These are phyloP conservation scores for Calonectria pseudoturangicola DNA, from an alignment of 2,329 filamentous ascomycete genomes.

Conservation along the genomic window DNA sequence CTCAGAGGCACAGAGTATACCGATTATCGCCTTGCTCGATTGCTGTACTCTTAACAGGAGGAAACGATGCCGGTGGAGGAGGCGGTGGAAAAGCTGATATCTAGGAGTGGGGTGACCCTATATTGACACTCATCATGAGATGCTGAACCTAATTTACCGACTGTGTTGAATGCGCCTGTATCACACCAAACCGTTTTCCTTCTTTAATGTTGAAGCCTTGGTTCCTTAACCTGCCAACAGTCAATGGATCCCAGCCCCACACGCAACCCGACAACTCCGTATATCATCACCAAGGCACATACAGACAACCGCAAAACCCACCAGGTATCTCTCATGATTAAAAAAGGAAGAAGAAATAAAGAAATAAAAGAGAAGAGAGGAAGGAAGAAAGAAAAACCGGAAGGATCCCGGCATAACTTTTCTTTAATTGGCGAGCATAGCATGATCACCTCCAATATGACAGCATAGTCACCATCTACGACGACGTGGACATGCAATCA, in stretches of 20 bases:
- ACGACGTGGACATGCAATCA: slow-evolving; percentile 44
- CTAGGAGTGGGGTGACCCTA: slow-evolving; percentile 10
- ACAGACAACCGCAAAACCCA: slow-evolving; percentile 31
- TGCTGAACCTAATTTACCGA: slow-evolving; percentile 29
- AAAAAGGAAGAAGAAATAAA: slow-evolving; percentile 11
- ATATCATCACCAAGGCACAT: slow-evolving; percentile 34
- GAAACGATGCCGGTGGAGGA: background rate
- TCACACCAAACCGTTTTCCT: slow-evolving; percentile 5
- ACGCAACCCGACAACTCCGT: slow-evolving; percentile 23
- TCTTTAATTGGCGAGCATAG: background rate
- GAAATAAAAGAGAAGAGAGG: slow-evolving; percentile 3
- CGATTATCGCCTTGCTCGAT: background rate
- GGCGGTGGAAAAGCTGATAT: background rate
- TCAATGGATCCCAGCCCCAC: slow-evolving; percentile 2
- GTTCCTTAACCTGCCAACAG: slow-evolving; percentile 16
- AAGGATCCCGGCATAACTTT: slow-evolving; percentile 25
- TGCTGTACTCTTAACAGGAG: background rate
- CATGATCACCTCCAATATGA: background rate
- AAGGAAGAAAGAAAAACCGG: background rate
- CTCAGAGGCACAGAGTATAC: background rate
- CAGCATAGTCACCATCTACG: background rate
- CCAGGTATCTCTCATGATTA: slow-evolving; percentile 38
- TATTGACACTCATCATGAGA: slow-evolving; percentile 30
- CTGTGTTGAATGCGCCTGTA: slow-evolving; percentile 31
- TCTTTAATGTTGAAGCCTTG: slow-evolving; percentile 13